Evolutionary conservation across 108 stramenopile species (phyloP), one percentile per base, ranked within the genome.

Genomic region (Schizochytrium sp.): DNA sequence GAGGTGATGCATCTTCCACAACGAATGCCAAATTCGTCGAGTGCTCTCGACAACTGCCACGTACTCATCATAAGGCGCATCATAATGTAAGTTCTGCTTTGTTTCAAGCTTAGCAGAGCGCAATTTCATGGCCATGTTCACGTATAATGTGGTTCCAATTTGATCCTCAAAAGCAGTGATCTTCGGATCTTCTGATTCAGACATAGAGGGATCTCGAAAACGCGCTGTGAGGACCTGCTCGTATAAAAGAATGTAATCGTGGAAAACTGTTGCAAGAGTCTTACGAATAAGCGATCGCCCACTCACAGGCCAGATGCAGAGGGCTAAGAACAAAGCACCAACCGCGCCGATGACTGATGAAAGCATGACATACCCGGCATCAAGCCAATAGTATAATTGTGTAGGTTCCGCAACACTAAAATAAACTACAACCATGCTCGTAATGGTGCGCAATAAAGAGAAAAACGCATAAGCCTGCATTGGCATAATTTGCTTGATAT

Each of bases 1-100:
- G 53, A 83, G 47, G 40, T 83, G 76, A 2, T 83, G 76, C 45
- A 83, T 47, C 28, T 83, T 83, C 76, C 76, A 83, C 47, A 83
- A 28, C 0, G 50, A 46, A 28, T 55, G 76, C 76, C 76, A 83
- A 28, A 83, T 83, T 10, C 5, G 53, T 8, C 53, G 47, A n/a
- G 76, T 55, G 76, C 76, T 83, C 76, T 83, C 76, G 45, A 83
- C 76, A 7, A 53, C 76, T 5, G 7, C 5, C n/a, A 83, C 47
- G 53, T 83, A 83, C 28, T 83, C 53, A 47, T 83, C 76, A 1
- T 83, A 40, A 17, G 50, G 50, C 28, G 76, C 76, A 2, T 83
- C 76, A 40, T 19, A 83, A 2, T 40, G 47, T n/a, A 83, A n/a
- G 5, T 83, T 47, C 76, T 83, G 76, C 76, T 55, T 83, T 47